phyloP scores from a whole-genome alignment of 2,329 filamentous ascomycete species.

The Hawksworthiomyces lignivorus region DNA sequence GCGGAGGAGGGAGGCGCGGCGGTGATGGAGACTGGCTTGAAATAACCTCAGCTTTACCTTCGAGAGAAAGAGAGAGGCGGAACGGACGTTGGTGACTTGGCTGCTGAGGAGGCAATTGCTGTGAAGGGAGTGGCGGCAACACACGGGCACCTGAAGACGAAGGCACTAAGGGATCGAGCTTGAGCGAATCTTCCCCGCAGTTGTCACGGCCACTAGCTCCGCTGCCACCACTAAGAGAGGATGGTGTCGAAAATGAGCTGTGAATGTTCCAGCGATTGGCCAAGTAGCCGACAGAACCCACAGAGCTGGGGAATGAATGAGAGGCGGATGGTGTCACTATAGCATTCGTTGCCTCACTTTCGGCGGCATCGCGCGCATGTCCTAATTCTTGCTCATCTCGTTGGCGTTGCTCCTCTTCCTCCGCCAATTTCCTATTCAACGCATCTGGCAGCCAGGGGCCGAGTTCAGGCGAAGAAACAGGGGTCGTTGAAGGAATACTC shows the following conservation, averaged over 20 bases:
- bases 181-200: conserved; percentile 33
- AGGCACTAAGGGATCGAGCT: conserved; percentile 37
- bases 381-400: background rate
- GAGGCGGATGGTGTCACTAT: background rate
- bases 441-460: conserved; percentile 16
- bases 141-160: conserved; percentile 27
- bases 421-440: conserved; percentile 9
- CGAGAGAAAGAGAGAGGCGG: conserved; percentile 73
- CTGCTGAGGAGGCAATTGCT: conserved; percentile 2
- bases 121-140: conserved; percentile 25
- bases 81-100: conserved; percentile 39
- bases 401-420: conserved; percentile 6
- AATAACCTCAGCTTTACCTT: conserved; percentile 84
- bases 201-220: background rate
- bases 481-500: conserved; percentile 13
- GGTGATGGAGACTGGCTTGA: conserved; percentile 61
- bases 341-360: background rate
- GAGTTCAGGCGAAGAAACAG: conserved; percentile 17
- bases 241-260: conserved; percentile 43
- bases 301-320: conserved; percentile 13
- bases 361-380: background rate
- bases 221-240: conserved; percentile 29
- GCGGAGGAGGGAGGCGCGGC: conserved; percentile 43
- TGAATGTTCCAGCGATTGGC: conserved; percentile 50
- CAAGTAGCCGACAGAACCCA: conserved; percentile 31